These are phyloP conservation scores for Salvia splendens DNA, from an alignment of 257 asterid species.

Conservation along the genomic window DNA sequence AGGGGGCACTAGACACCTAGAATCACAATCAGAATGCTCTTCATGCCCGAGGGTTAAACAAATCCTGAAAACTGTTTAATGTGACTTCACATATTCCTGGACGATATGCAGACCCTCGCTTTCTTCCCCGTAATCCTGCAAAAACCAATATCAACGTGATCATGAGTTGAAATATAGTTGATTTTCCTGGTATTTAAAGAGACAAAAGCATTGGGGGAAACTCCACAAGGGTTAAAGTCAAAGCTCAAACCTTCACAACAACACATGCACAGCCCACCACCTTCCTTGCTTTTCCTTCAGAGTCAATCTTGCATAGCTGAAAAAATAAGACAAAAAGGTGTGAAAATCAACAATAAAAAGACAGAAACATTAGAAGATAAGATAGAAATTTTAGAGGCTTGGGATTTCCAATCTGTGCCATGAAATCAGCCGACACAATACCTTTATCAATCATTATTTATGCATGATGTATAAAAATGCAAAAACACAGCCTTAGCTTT, in stretches of 20 bases:
- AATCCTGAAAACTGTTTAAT: slow-evolving; percentile 28
- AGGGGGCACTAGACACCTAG: not conserved
- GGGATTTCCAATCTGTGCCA: not conserved
- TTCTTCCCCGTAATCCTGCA: slow-evolving; percentile 80
- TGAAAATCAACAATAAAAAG: not conserved
- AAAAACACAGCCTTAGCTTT: too few relatives aligned
- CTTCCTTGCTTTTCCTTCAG: slow-evolving; percentile 84
- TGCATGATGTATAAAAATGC: too few relatives aligned
- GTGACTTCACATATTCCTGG: slow-evolving; percentile 67
- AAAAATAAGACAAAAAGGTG: not conserved
- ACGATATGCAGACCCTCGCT: slow-evolving; percentile 76
- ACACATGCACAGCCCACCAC: slow-evolving; percentile 70
- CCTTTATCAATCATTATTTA: too few relatives aligned
- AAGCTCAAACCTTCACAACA: slow-evolving; percentile 58
- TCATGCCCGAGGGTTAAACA: not conserved
- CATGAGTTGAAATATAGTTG: not conserved
- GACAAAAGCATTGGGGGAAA: not conserved
- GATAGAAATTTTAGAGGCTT: not conserved
- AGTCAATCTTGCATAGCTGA: slow-evolving; percentile 76
- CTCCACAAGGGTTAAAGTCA: too few relatives aligned
- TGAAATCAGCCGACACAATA: not conserved
- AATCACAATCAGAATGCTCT: not conserved
- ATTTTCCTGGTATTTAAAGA: not conserved
- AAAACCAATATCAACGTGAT: not conserved
- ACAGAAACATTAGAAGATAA: not conserved